These are phyloP conservation scores for Candida maris DNA, from an alignment of 805 yeast species.

Conservation along the genomic window DNA sequence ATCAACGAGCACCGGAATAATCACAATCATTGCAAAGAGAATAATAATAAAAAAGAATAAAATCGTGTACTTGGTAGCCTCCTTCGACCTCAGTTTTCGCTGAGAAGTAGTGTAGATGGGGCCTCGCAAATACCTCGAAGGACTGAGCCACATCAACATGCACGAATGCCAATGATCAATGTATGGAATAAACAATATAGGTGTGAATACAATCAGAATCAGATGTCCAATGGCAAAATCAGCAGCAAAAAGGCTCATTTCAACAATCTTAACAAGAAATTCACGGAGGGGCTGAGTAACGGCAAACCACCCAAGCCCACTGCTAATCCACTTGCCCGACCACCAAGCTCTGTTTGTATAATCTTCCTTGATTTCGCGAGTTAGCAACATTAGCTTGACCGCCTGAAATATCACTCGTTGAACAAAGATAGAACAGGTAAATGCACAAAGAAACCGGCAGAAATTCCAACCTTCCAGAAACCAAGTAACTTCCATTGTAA, in stretches of 20 bases:
- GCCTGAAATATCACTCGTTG: conserved; percentile 36
- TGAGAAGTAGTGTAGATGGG: conserved; percentile 40
- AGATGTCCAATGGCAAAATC: conserved; percentile 46
- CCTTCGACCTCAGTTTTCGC: conserved; percentile 36
- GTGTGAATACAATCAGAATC: conserved; percentile 37
- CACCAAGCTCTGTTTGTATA: conserved; percentile 48
- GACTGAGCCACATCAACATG: conserved; percentile 48
- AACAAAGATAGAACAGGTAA: conserved; percentile 35
- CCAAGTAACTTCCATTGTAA: conserved; percentile 36
- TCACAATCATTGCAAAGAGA: conserved; percentile 38
- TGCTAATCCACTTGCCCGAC: conserved; percentile 47
- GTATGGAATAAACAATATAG: conserved; percentile 42
- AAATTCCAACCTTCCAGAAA: conserved; percentile 42
- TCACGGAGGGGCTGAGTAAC: conserved; percentile 46
- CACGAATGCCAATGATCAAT: conserved; percentile 46
- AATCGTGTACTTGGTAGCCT: conserved; percentile 42
- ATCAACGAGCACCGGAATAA: conserved; percentile 45
- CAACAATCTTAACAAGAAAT: conserved; percentile 41
- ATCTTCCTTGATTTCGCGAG: conserved; percentile 42
- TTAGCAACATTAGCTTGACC: conserved; percentile 31
- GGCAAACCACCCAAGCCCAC: conserved; percentile 36
- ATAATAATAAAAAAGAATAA: conserved; percentile 42
- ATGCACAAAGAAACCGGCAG: conserved; percentile 36
- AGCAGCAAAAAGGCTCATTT: conserved; percentile 43
- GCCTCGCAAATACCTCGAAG: conserved; percentile 34